These are phyloP conservation scores for Epichloe elymi DNA, from an alignment of 2,329 filamentous ascomycete genomes.

Conservation along the genomic window DNA sequence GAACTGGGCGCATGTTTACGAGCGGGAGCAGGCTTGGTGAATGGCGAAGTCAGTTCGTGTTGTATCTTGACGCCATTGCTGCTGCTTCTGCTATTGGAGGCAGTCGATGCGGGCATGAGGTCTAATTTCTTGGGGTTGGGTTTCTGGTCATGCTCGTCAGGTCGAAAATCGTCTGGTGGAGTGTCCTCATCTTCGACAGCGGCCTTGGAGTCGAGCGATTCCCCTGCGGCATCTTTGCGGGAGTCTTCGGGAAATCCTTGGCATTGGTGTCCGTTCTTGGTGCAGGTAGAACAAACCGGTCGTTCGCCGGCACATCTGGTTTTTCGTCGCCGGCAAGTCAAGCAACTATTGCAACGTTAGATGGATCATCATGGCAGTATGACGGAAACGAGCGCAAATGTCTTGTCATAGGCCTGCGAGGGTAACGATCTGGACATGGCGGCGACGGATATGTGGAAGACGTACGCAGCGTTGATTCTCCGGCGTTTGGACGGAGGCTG, in stretches of 20 bases:
- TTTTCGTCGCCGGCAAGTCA: slow-evolving; percentile 64
- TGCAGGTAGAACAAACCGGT: slow-evolving; percentile 58
- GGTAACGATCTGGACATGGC: not conserved
- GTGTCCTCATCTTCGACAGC: slow-evolving; percentile 7
- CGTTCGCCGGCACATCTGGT: slow-evolving; percentile 63
- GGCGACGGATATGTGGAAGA: slow-evolving; percentile 10
- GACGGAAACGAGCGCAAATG: not conserved
- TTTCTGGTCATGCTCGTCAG: slow-evolving; percentile 3
- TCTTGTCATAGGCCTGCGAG: not conserved
- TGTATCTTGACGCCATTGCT: slow-evolving; percentile 1
- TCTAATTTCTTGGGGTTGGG: not conserved
- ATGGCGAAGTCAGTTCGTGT: not conserved
- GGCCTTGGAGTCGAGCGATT: slow-evolving; percentile 10
- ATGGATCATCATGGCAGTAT: not conserved
- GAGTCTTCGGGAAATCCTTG: slow-evolving; percentile 49
- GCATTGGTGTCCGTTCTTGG: slow-evolving; percentile 57
- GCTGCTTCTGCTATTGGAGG: not conserved
- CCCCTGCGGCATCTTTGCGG: slow-evolving; percentile 28
- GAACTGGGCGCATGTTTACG: not conserved
- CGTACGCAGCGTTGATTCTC: slow-evolving; percentile 67
- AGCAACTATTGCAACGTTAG: slow-evolving; percentile 33
- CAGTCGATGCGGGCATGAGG: not conserved
- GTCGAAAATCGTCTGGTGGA: not conserved
- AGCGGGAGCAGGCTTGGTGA: not conserved
- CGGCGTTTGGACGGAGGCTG: slow-evolving; percentile 68